Evolutionary conservation across 2,329 filamentous ascomycete species (phyloP).

Genomic region (Alternaria rosae): DNA sequence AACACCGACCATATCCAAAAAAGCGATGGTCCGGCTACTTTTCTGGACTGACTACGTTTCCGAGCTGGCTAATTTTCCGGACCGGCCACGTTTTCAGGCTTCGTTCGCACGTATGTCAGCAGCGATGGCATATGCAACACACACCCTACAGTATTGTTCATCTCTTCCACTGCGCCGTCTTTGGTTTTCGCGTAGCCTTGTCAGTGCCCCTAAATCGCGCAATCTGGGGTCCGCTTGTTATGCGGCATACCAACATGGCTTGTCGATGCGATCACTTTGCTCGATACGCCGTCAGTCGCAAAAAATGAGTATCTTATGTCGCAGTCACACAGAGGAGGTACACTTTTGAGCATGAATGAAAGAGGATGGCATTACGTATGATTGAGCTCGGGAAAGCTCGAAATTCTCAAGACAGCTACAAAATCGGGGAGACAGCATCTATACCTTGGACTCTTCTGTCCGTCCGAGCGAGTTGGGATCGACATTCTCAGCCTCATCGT

Average conservation of each 20-base stretch:
- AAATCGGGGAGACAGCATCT: background rate
- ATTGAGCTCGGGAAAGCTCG: background rate
- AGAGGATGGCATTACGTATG: background rate
- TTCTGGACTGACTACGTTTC: background rate
- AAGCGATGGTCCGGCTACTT: background rate
- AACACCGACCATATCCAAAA: background rate
- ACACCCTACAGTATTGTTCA: background rate
- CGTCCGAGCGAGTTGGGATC: conserved; percentile 17
- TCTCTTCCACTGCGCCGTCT: background rate
- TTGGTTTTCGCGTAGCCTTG: background rate
- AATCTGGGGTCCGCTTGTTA: background rate
- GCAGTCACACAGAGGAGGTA: background rate
- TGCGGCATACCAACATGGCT: background rate
- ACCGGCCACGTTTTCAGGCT: background rate
- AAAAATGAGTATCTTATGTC: background rate
- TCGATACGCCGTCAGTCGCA: background rate
- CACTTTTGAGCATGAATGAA: background rate
- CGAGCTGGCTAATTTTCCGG: background rate
- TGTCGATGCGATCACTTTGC: background rate
- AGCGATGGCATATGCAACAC: background rate
- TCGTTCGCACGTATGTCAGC: background rate
- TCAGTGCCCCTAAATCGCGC: background rate
- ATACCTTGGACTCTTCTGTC: conserved; percentile 7
- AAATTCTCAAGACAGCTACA: background rate
- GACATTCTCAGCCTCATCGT: conserved; percentile 16